phyloP scores from a whole-genome alignment of 192 early-diverging fungal species.

The Piromyces sp. region DNA sequence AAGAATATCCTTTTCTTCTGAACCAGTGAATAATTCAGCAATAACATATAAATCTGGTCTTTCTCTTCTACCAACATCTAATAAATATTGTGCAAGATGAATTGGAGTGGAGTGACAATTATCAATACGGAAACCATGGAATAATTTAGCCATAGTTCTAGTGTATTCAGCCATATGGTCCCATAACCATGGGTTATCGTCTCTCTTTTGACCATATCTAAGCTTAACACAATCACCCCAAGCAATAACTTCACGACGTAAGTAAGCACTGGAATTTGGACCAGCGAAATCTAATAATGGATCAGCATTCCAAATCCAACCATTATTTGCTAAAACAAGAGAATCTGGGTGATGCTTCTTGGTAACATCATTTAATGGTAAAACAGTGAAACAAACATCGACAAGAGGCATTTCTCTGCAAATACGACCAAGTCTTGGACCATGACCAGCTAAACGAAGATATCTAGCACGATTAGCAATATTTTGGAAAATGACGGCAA shows the following conservation, averaged over 20 bases:
- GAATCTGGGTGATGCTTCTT: constrained; percentile 42
- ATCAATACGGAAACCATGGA: constrained; percentile 95
- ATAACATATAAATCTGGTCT: constrained; percentile 89
- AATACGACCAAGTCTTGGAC: constrained; percentile 66
- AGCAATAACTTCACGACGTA: constrained; percentile 86
- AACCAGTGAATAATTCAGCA: constrained; percentile 96
- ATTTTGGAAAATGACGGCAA: constrained; percentile 47
- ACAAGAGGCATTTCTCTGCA: constrained; percentile 62
- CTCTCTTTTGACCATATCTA: constrained; percentile 66
- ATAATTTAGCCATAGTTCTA: constrained; percentile 62
- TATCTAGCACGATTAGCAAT: constrained; percentile 63
- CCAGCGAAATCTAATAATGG: constrained; percentile 90
- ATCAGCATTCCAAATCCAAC: constrained; percentile 81
- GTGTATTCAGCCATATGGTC: constrained; percentile 82
- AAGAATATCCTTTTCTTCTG: constrained; percentile 76
- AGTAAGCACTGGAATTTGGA: constrained; percentile 65
- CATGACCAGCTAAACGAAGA: constrained; percentile 67
- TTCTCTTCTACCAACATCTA: constrained; percentile 68
- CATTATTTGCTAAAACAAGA: constrained; percentile 78
- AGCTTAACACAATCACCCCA: constrained; percentile 99
- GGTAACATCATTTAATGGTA: constrained; percentile 38
- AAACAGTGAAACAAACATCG: constrained; percentile 87
- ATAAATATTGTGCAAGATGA: constrained; percentile 76
- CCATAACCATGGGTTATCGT: constrained; percentile 93
- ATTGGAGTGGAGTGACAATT: constrained; percentile 98